Base-by-base conservation (phyloP, 495 filamentous ascomycete species). In the Penicillium bovifimosum region DNA sequence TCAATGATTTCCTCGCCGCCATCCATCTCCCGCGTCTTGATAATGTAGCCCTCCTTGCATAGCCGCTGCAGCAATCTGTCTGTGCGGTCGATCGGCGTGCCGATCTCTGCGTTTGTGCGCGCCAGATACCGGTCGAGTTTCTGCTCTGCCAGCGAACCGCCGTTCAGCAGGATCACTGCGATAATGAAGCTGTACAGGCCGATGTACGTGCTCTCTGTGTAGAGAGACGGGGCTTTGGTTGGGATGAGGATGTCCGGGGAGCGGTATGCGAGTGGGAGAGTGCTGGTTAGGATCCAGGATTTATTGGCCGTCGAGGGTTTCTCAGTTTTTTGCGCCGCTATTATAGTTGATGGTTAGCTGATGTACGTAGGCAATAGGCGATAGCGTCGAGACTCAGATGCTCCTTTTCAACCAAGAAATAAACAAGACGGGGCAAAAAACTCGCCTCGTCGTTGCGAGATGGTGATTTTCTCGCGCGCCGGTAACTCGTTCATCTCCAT, bases 401-500 rank as follows among this genome's bases (percentile, higher is more conserved):
- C 40, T 26, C 4, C 36, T 1, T 1, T 17, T 16, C 33, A 31
- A 10, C 18, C 27, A 48, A 56, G 18, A 16, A 47, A 45, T 13
- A 49, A 32, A 2, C 9, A 40, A 39, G 14, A 39, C 9, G 18
- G n/a, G n/a, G n/a, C n/a, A 29, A 34, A 36, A 14, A 38, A 64
- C 75, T 74, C 80, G 85, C 83, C 88, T 80, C 81, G 85, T 72
- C 80, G 86, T 41, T 95, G 83, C 17, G 76, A 78, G 53, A 95
- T 64, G 11, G 84, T 87, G 11, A 83, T 74, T 69, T 91, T 95
- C 66, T 97, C 93, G 59, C 76, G 81, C 17, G 74, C 72, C 0
- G 91, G 91, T 47, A 96, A 73, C 68, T 95, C 91, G 1, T 76
- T 73, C 78, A 96, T 80, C 65, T 90, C 80, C 88, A 96, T 93